These are phyloP conservation scores for Cruciata laevipes DNA, from an alignment of 257 asterid species.

Conservation along the genomic window DNA sequence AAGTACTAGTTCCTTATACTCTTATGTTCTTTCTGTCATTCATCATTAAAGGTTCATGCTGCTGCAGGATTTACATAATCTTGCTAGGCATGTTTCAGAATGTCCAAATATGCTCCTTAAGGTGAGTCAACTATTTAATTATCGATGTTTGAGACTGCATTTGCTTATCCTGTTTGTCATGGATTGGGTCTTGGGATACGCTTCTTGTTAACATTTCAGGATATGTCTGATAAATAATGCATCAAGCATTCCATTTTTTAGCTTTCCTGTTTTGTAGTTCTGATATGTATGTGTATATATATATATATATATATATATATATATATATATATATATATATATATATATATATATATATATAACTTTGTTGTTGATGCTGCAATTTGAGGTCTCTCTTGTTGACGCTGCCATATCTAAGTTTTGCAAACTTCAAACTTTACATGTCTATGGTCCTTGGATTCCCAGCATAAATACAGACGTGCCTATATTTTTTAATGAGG, in stretches of 20 bases:
- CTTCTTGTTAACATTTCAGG: background rate
- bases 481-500: too few species aligned
- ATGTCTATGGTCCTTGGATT: too few species aligned
- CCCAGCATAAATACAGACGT: too few species aligned
- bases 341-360: too few species aligned
- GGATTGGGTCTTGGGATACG: background rate
- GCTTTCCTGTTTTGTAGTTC: too few species aligned
- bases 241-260: too few species aligned
- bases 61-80: slow-evolving; percentile 17
- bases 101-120: slow-evolving; percentile 80
- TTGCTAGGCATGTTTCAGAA: slow-evolving; percentile 76
- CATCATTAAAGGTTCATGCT: background rate
- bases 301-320: too few species aligned
- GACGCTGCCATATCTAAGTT: slow-evolving; percentile 10
- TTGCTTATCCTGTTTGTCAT: background rate
- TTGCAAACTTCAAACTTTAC: slow-evolving; percentile 11
- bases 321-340: too few species aligned
- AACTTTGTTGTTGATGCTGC: too few species aligned
- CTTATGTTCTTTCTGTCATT: background rate
- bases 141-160: slow-evolving; percentile 9
- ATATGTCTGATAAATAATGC: background rate
- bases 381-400: background rate
- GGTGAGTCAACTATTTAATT: slow-evolving; percentile 36
- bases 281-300: too few species aligned
- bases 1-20: slow-evolving; percentile 9